phyloP scores from a whole-genome alignment of 2,329 filamentous ascomycete species.

The Trichoderma semiorbis region DNA sequence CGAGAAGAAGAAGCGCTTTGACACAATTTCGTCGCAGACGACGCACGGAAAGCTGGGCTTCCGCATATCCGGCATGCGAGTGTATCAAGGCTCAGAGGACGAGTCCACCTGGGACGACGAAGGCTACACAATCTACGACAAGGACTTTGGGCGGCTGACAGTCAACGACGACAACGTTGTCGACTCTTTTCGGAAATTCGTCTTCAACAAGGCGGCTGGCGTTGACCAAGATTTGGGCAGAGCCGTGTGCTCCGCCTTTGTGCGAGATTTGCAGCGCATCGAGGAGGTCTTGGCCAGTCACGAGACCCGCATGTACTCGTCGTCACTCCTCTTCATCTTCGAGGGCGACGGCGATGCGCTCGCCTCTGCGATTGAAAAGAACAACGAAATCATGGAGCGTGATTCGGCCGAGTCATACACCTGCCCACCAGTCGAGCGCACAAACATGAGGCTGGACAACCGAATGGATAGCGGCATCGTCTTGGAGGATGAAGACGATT shows the following conservation, averaged over 20 bases:
- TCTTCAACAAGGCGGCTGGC: conserved; percentile 57
- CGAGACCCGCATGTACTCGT: conserved; percentile 62
- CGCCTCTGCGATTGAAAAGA: conserved; percentile 51
- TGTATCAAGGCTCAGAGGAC: conserved; percentile 56
- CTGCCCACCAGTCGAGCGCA: conserved; percentile 28
- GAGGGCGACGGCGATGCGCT: conserved; percentile 60
- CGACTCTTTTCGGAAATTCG: conserved; percentile 52
- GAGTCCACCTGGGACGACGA: conserved; percentile 50
- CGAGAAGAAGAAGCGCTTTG: conserved; percentile 58
- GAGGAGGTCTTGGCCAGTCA: conserved; percentile 51
- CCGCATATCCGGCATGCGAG: conserved; percentile 62
- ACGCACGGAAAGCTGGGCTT: conserved; percentile 61
- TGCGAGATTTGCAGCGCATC: conserved; percentile 50
- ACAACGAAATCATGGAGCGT: conserved; percentile 49
- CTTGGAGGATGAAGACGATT: conserved; percentile 40
- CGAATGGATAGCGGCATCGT: conserved; percentile 55
- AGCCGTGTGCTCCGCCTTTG: conserved; percentile 52
- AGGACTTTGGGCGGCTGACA: conserved; percentile 55
- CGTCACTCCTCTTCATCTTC: conserved; percentile 60
- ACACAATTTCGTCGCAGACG: conserved; percentile 55
- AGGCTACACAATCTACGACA: conserved; percentile 58
- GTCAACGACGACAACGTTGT: conserved; percentile 54
- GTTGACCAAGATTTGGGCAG: conserved; percentile 57
- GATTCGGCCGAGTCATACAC: conserved; percentile 30
- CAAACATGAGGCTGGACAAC: conserved; percentile 49